Base-by-base conservation (phyloP, 2,329 filamentous ascomycete genomes). In the Xylariaceae sp. region DNA sequence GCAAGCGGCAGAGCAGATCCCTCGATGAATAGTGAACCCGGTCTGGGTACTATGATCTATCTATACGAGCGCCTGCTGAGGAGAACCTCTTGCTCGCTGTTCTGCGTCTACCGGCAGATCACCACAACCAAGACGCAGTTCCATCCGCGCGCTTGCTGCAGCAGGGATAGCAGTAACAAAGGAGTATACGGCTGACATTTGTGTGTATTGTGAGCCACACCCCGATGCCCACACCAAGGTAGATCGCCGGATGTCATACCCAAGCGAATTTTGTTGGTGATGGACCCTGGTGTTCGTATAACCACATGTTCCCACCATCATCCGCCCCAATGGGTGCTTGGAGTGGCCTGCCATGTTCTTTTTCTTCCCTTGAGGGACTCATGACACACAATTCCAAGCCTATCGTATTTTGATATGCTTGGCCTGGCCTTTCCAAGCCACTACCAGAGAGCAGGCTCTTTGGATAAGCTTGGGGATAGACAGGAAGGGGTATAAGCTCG, bases 111-210 rank as follows among this genome's bases (percentile, higher is more conserved):
- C 40, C 43, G 43, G 43, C 40, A 43, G 40, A 40, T 46, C 16
- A 30, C 23, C 37, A 43, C 30, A 40, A 34, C n/a, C 5, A 33
- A 38, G 40, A 43, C 16, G 43, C 21, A 33, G 43, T 43, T 43
- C 43, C 43, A 46, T 43, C 43, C 43, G 43, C 43, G 43, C 43
- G 43, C 39, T 46, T 46, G 40, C 31, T 36, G 17, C 40, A 32
- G 36, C 19, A 33, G 26, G 27, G 18, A 14, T 33, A 13, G n/a
- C n/a, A n/a, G n/a, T n/a, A n/a, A n/a, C n/a, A n/a, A n/a, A n/a
- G n/a, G n/a, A n/a, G n/a, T n/a, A n/a, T n/a, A n/a, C n/a, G n/a
- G n/a, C n/a, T n/a, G n/a, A n/a, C n/a, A n/a, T n/a, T n/a, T n/a
- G n/a, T n/a, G n/a, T n/a, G n/a, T n/a, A n/a, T n/a, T n/a, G n/a